Evolutionary conservation across 2,329 filamentous ascomycete genomes (phyloP).

Genomic region (Aspergillus pseudoviridinutans): DNA sequence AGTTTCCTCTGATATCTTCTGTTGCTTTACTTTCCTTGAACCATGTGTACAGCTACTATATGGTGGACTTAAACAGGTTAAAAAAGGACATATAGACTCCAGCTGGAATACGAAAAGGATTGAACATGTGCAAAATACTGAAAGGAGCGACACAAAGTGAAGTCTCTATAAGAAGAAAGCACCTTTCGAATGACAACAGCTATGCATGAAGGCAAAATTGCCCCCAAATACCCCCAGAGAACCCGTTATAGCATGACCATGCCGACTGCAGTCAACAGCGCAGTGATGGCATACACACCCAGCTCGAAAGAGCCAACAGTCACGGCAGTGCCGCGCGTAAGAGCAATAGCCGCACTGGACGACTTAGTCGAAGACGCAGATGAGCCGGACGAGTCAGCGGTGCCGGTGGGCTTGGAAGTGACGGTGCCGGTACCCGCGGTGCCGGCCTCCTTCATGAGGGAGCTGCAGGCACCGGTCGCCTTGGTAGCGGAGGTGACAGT

Average conservation of each 20-base stretch:
- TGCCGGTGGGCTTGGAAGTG: slow-evolving; percentile 27
- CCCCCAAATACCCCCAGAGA: too few species aligned
- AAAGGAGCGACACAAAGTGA: background rate
- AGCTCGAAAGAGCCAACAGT: slow-evolving; percentile 34
- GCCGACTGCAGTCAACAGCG: slow-evolving; percentile 36
- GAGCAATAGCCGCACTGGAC: slow-evolving; percentile 25
- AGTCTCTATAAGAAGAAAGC: too few species aligned
- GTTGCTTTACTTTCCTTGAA: too few species aligned
- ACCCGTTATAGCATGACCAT: slow-evolving; percentile 40
- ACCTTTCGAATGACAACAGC: background rate
- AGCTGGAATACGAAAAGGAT: background rate
- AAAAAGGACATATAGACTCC: background rate
- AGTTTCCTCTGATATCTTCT: too few species aligned
- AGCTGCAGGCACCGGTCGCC: slow-evolving; percentile 31
- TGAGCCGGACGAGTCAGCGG: slow-evolving; percentile 10
- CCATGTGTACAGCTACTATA: background rate
- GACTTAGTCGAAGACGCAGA: slow-evolving; percentile 15
- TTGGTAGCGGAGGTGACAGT: slow-evolving; percentile 27
- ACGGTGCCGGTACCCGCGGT: slow-evolving; percentile 34
- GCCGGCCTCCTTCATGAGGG: slow-evolving; percentile 37
- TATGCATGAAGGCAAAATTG: too few species aligned
- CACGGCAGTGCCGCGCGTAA: slow-evolving; percentile 21
- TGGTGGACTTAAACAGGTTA: background rate
- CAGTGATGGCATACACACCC: slow-evolving; percentile 35
- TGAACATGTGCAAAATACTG: background rate